Conservation (phyloP, 1,284 basidiomycete species). For the Leccinum huronense region DNA sequence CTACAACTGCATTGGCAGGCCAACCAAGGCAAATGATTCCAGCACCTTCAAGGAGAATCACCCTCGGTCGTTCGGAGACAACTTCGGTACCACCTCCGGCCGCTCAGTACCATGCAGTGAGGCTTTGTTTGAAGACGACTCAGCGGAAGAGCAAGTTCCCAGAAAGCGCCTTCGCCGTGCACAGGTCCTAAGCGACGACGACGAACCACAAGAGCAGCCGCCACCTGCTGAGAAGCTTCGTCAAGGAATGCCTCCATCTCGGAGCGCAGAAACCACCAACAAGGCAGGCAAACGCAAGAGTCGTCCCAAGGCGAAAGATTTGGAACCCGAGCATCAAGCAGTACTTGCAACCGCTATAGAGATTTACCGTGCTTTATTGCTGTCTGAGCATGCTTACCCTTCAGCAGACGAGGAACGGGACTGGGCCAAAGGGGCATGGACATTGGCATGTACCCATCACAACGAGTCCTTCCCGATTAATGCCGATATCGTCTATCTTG, state of each 20-base stretch:
- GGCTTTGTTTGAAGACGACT: too few species aligned
- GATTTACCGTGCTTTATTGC: not conserved
- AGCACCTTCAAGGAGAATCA: too few species aligned
- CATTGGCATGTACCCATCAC: not conserved
- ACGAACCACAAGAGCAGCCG: not conserved
- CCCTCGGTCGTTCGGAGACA: too few species aligned
- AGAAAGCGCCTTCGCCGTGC: too few species aligned
- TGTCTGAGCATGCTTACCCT: not conserved
- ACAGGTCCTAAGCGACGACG: not conserved
- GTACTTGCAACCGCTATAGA: not conserved
- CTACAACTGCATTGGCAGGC: too few species aligned
- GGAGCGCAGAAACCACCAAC: not conserved
- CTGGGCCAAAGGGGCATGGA: conserved; percentile 1
- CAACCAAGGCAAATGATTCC: too few species aligned
- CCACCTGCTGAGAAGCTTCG: not conserved
- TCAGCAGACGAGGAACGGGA: not conserved
- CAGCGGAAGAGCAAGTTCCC: too few species aligned
- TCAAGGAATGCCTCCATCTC: not conserved
- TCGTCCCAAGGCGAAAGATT: not conserved
- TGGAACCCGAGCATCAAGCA: too few species aligned
- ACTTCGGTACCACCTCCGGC: too few species aligned
- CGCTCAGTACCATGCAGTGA: too few species aligned
- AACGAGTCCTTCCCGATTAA: not conserved
- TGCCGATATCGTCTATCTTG: not conserved
- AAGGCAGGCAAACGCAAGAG: not conserved